Evolutionary conservation across 306 rosid genomes (phyloP).

Genomic region (Malus sieversii): DNA sequence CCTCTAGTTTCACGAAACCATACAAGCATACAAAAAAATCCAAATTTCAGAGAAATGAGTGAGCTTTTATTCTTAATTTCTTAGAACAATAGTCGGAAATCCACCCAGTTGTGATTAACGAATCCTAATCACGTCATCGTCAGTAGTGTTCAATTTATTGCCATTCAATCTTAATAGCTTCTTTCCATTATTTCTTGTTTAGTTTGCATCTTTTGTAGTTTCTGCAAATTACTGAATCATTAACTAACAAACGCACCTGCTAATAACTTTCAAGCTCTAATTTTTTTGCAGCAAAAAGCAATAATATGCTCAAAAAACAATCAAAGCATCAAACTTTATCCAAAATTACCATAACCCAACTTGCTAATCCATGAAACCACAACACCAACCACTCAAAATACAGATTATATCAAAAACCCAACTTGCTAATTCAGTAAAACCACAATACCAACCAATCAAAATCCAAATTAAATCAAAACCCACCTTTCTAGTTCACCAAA

Average conservation of each 20-base stretch:
- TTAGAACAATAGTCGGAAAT: not conserved
- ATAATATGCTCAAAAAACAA: not conserved
- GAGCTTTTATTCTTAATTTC: not conserved
- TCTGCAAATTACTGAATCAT: not conserved
- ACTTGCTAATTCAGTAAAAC: not conserved
- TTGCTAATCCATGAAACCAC: not conserved
- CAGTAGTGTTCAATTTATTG: not conserved
- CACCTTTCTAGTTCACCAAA: not conserved
- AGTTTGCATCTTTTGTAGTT: not conserved
- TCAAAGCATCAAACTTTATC: not conserved
- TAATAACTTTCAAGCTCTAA: not conserved
- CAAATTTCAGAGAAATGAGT: not conserved
- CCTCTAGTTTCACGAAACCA: not conserved
- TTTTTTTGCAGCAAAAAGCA: not conserved
- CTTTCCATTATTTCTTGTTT: not conserved
- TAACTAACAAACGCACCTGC: not conserved
- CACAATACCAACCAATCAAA: conserved; percentile 2
- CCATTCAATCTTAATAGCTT: not conserved
- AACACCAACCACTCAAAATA: conserved; percentile 1
- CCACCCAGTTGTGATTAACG: not conserved
- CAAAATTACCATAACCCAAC: not conserved
- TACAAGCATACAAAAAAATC: not conserved
- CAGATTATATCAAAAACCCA: not conserved
- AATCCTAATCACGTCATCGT: not conserved
- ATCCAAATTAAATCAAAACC: conserved; percentile 2